Conservation (phyloP, 441 rosid genomes). For the Erodium trifolium region DNA sequence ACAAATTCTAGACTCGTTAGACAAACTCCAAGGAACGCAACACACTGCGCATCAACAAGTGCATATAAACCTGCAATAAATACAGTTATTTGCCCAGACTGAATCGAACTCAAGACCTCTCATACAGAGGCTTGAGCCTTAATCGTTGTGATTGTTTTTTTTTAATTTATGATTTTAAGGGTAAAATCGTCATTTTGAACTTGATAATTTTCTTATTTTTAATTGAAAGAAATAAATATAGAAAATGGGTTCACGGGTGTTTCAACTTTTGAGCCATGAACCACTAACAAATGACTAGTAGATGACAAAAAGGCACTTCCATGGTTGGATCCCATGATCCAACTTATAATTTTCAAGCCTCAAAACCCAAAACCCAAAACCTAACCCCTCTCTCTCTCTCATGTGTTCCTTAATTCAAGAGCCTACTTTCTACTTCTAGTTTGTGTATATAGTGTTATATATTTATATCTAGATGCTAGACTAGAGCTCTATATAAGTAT, state of each 20-base stretch:
- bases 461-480: neutral
- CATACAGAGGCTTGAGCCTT: too few species aligned
- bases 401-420: neutral
- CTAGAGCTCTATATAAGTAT: neutral
- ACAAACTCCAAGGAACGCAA: too few species aligned
- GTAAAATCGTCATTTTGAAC: too few species aligned
- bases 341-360: neutral
- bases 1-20: too few species aligned
- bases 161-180: too few species aligned
- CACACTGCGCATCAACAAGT: too few species aligned
- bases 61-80: too few species aligned
- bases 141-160: too few species aligned
- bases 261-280: neutral
- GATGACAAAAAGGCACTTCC: neutral
- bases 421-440: neutral
- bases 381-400: neutral
- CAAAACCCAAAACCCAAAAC: neutral
- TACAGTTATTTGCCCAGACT: too few species aligned
- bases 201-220: too few species aligned
- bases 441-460: neutral
- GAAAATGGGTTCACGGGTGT: slow-evolving; percentile 10
- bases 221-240: neutral
- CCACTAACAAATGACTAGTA: neutral
- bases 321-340: slow-evolving; percentile 5
- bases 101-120: too few species aligned